Conservation (phyloP, 495 filamentous ascomycete species). For the Mycothermus thermophilus region DNA sequence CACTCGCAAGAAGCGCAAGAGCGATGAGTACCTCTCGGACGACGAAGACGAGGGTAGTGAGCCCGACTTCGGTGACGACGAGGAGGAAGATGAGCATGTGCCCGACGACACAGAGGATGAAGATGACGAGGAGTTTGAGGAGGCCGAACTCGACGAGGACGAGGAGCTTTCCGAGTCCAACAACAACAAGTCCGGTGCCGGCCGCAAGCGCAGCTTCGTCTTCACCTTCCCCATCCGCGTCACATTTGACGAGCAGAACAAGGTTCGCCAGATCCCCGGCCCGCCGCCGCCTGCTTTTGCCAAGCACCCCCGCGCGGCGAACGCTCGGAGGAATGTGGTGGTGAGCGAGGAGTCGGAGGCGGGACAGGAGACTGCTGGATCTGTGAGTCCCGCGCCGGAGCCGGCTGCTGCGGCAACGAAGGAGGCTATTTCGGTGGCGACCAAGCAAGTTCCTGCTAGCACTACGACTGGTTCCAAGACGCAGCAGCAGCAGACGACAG, state of each 20-base stretch:
- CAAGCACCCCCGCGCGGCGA: slow-evolving; percentile 13
- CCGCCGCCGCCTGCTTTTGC: no score
- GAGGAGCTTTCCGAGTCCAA: slow-evolving; percentile 34
- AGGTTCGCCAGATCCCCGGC: slow-evolving; percentile 14
- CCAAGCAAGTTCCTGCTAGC: no score
- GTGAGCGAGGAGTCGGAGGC: slow-evolving; percentile 18
- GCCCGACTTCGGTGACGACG: slow-evolving; percentile 44
- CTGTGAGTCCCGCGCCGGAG: slow-evolving; percentile 9
- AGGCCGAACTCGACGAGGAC: slow-evolving; percentile 42
- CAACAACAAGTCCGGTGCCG: neutral
- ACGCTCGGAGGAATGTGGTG: slow-evolving; percentile 17
- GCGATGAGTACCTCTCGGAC: slow-evolving; percentile 56
- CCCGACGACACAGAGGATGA: slow-evolving; percentile 35
- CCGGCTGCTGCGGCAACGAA: slow-evolving; percentile 11
- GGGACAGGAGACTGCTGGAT: slow-evolving; percentile 5
- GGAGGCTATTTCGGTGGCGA: slow-evolving; percentile 19
- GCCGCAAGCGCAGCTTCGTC: slow-evolving; percentile 38
- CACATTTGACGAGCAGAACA: slow-evolving; percentile 16
- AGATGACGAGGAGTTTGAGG: slow-evolving; percentile 45
- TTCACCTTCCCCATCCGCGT: slow-evolving; percentile 44
- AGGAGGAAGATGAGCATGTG: slow-evolving; percentile 43
- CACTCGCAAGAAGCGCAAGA: slow-evolving; percentile 58
- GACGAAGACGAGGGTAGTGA: slow-evolving; percentile 52
- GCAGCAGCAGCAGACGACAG: no score
- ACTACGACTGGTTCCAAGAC: no score